Evolutionary conservation across 169 alveolate genomes (phyloP).

Genomic region (Eimeria falciformis): DNA sequence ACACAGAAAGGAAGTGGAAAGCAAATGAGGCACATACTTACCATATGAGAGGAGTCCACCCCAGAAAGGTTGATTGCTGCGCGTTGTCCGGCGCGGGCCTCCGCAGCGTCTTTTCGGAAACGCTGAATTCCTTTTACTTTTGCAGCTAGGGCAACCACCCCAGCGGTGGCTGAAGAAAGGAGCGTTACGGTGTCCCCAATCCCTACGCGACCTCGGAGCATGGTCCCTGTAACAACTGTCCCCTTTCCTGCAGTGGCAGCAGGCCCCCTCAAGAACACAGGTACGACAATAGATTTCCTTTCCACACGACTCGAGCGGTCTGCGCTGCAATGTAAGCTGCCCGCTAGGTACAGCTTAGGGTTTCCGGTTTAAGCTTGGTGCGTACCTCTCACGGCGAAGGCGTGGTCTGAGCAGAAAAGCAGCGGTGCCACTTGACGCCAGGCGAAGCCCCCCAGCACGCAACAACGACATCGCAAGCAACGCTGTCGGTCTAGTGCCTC

Average conservation of each 20-base stretch:
- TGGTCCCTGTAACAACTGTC: constrained; percentile 73
- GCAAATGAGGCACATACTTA: not conserved
- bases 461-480: not conserved
- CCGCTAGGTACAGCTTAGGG: too few species aligned
- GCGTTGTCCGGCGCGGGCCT: constrained; percentile 69
- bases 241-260: constrained; percentile 59
- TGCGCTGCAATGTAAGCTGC: too few species aligned
- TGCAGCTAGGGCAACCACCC: not conserved
- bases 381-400: not conserved
- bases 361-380: not conserved
- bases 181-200: constrained; percentile 54
- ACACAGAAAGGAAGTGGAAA: not conserved
- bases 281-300: too few species aligned
- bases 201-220: constrained; percentile 50
- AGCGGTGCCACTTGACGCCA: not conserved
- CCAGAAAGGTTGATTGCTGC: constrained; percentile 39
- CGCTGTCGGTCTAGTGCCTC: not conserved
- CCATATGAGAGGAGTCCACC: constrained; percentile 59
- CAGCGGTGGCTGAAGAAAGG: constrained; percentile 19
- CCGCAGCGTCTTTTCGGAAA: not conserved
- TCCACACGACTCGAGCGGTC: too few species aligned
- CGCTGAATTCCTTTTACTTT: constrained; percentile 54
- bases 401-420: constrained; percentile 13
- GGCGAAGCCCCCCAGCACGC: not conserved
- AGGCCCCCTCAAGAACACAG: too few species aligned